A percentile compares a stretch with the other conserved stretches of the same genome.
These are phyloP conservation scores for Streptanthus diversifolius DNA, from an alignment of 345 rosid species.

Conservation along the genomic window DNA sequence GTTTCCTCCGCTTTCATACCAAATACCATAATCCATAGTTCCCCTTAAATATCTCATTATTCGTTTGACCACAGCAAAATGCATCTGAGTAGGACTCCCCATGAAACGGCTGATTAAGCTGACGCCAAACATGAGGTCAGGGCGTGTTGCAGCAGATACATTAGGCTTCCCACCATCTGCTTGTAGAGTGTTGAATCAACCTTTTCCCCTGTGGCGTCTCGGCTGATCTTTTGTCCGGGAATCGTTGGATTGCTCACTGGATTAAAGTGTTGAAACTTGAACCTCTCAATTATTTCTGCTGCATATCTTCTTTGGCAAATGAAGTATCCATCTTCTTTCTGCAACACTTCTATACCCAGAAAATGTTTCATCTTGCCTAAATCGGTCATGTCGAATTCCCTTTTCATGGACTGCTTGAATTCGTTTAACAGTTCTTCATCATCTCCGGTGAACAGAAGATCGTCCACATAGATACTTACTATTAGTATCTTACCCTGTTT, in stretches of 20 bases:
- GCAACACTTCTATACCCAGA: neutral
- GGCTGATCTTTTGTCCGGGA: neutral
- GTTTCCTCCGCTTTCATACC: neutral
- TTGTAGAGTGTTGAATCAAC: neutral
- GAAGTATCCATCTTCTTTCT: neutral
- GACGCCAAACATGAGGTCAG: neutral
- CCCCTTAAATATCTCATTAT: neutral
- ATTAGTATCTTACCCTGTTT: neutral
- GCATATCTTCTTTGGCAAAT: neutral
- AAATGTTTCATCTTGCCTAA: neutral
- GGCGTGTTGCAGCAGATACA: neutral
- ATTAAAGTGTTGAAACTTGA: neutral
- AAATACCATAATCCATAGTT: neutral
- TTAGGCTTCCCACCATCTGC: neutral
- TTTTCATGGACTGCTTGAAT: neutral
- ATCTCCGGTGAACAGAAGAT: neutral
- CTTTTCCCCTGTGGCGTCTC: neutral
- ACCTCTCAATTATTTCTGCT: too few species aligned
- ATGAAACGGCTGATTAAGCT: neutral
- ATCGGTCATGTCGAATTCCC: neutral
- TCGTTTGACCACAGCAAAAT: neutral
- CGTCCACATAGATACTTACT: neutral
- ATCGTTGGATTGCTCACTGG: too few species aligned
- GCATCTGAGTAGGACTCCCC: neutral
- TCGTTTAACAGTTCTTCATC: neutral